Evolutionary conservation across 106 monocot species (phyloP).

Genomic region (Allium fistulosum): DNA sequence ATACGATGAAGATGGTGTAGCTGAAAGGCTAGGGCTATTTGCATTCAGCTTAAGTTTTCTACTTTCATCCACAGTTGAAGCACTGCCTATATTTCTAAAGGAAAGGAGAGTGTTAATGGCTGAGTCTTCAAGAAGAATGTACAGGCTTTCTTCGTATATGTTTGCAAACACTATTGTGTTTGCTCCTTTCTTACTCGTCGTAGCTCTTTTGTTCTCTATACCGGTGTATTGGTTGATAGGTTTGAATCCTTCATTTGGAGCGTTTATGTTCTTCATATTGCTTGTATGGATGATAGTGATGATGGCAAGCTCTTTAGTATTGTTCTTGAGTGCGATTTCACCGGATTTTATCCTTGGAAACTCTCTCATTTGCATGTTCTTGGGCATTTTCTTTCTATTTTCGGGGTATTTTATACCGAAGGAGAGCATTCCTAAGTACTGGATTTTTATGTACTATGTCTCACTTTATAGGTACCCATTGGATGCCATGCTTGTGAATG

Average conservation of each 20-base stretch:
- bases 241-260: slow-evolving; percentile 35
- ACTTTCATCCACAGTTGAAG: slow-evolving; percentile 94
- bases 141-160: slow-evolving; percentile 80
- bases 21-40: slow-evolving; percentile 79
- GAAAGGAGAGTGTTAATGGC: slow-evolving; percentile 84
- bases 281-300: slow-evolving; percentile 79
- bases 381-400: slow-evolving; percentile 88
- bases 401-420: slow-evolving; percentile 94
- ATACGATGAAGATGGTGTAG: slow-evolving; percentile 28
- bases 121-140: slow-evolving; percentile 69
- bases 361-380: slow-evolving; percentile 62
- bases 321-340: slow-evolving; percentile 72
- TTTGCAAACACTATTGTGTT: slow-evolving; percentile 60
- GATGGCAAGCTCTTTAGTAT: slow-evolving; percentile 87
- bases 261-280: slow-evolving; percentile 67
- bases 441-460: slow-evolving; percentile 90
- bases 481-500: slow-evolving; percentile 69
- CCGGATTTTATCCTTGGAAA: slow-evolving; percentile 87
- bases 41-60: slow-evolving; percentile 93
- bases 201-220: slow-evolving; percentile 62
- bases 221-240: slow-evolving; percentile 86
- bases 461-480: slow-evolving; percentile 84
- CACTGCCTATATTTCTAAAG: slow-evolving; percentile 74
- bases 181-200: slow-evolving; percentile 69
- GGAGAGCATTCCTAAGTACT: slow-evolving; percentile 78